These are phyloP conservation scores for Ogataea polymorpha DNA, from an alignment of 805 yeast species.

Conservation along the genomic window DNA sequence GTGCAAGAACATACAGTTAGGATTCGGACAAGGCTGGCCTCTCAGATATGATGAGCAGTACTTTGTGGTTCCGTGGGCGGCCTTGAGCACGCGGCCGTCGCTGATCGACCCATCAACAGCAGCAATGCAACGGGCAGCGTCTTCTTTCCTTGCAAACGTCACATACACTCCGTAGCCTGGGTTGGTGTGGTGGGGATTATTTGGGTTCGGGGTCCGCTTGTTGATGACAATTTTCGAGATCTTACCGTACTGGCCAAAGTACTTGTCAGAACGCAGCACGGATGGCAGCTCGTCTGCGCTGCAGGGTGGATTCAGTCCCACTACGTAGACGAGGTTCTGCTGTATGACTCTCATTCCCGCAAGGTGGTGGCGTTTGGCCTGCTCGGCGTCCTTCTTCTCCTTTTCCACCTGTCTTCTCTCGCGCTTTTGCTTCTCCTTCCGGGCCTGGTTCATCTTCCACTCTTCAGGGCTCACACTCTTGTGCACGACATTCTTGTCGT, in stretches of 20 bases:
- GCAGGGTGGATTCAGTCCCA: conserved; percentile 86
- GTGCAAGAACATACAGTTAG: conserved; percentile 97
- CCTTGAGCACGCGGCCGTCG: conserved; percentile 86
- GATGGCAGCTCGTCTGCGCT: conserved; percentile 83
- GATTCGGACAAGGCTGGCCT: conserved; percentile 96
- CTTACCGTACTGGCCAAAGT: conserved; percentile 98
- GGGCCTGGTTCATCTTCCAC: conserved; percentile 74
- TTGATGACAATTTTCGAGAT: conserved; percentile 92
- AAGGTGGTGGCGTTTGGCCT: conserved; percentile 77
- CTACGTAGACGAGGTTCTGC: conserved; percentile 93
- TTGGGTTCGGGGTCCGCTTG: conserved; percentile 56
- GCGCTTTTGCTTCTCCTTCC: conserved; percentile 75
- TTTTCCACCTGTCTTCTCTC: conserved; percentile 84
- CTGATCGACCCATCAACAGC: conserved; percentile 91
- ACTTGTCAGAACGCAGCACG: conserved; percentile 81
- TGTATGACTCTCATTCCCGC: conserved; percentile 99
- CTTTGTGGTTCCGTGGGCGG: conserved; percentile 98
- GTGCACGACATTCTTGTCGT: conserved; percentile 90
- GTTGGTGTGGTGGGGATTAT: conserved; percentile 38
- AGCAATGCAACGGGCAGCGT: conserved; percentile 88
- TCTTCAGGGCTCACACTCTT: conserved; percentile 83
- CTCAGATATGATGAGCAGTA: conserved; percentile 95
- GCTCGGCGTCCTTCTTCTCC: conserved; percentile 87
- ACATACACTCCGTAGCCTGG: conserved; percentile 95
- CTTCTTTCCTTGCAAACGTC: conserved; percentile 89